Base-by-base conservation (phyloP, 2,329 filamentous ascomycete genomes). In the Ascochyta rabiei region DNA sequence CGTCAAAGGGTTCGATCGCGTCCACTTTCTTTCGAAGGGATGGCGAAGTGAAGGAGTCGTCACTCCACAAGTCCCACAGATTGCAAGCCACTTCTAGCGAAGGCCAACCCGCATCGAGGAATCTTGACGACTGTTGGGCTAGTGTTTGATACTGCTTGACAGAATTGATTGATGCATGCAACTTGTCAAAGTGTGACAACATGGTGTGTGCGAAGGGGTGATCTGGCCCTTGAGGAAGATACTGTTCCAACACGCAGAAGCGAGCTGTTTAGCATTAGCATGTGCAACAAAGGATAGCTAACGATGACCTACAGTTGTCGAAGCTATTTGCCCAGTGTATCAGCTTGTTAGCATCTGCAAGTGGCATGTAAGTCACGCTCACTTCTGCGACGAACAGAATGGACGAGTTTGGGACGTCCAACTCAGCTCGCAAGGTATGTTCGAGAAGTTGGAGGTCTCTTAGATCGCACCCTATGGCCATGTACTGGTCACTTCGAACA, bases 171-270 rank as follows among this genome's bases (percentile, higher is more conserved):
- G 90, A 87, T 4, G 90, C 92, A 49, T 88, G 86, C 24, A 96
- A 78, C 70, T 95, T 96, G 35, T 88, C 79, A 67, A 96, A 96
- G 73, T 96, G 90, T 31, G 81, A 81, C 53, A 96, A 79, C 92
- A 96, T 96, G 2, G 90, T 95, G 57, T 82, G 81, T 8, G 91
- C 91, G 77, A 97, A 97, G 0, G 93, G 92, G 72, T 96, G 89
- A 8, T 85, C 78, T 12, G 84, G 78, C 0, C 91, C 90, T 57
- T 90, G 87, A 0, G 93, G 93, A 3, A 96, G 82, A 59, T 91
- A 86, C 67, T 96, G 93, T 71, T 97, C 93, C 13, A 97, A 78
- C 6, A 97, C 81, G 66, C 90, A 95, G 70, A 98, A 96, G 52
- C 89, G 85, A 55, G 89, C 89, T 87, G 69, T 64, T 24, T 12